phyloP scores from a whole-genome alignment of 2,329 filamentous ascomycete genomes.

The Fusarium kyushuense region DNA sequence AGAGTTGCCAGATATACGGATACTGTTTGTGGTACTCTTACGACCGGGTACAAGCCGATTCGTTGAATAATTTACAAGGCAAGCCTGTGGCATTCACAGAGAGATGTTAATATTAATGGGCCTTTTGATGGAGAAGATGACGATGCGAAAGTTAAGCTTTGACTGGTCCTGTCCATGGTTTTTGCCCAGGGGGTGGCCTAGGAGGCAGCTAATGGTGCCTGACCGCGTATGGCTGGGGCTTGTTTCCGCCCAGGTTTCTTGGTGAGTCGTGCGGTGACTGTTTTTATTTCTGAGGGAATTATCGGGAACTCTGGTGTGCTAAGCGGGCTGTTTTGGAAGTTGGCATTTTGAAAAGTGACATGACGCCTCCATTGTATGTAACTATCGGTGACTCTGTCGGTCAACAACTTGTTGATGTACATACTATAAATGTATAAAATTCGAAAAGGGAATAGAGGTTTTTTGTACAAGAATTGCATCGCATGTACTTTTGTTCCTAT shows the following conservation, averaged over 20 bases:
- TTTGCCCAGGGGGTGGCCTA: conserved; percentile 2
- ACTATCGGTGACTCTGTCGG: conserved; percentile 28
- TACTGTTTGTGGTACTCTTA: not conserved
- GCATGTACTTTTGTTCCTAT: not conserved
- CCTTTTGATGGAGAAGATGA: conserved; percentile 11
- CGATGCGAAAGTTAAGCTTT: conserved; percentile 2
- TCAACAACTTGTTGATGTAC: not conserved
- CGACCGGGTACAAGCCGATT: conserved; percentile 12
- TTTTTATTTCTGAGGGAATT: conserved; percentile 30
- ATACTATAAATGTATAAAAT: not conserved
- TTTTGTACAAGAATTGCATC: not conserved
- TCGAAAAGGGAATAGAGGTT: not conserved
- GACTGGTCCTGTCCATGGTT: not conserved
- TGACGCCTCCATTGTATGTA: conserved; percentile 29
- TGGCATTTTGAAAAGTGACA: conserved; percentile 8
- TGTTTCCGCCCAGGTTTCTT: not conserved
- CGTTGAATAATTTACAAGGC: not conserved
- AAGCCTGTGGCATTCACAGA: not conserved
- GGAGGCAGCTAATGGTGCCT: conserved; percentile 23
- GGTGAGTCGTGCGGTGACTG: not conserved
- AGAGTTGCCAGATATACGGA: not conserved
- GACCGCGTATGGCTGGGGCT: conserved; percentile 30
- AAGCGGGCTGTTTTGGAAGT: conserved; percentile 4
- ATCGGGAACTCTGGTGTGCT: conserved; percentile 9
- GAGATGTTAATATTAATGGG: conserved; percentile 15